A percentile compares a stretch with the other conserved stretches of the same genome.
These are phyloP conservation scores for Pythium myriotylum DNA, from an alignment of 352 stramenopile species.

Conservation along the genomic window DNA sequence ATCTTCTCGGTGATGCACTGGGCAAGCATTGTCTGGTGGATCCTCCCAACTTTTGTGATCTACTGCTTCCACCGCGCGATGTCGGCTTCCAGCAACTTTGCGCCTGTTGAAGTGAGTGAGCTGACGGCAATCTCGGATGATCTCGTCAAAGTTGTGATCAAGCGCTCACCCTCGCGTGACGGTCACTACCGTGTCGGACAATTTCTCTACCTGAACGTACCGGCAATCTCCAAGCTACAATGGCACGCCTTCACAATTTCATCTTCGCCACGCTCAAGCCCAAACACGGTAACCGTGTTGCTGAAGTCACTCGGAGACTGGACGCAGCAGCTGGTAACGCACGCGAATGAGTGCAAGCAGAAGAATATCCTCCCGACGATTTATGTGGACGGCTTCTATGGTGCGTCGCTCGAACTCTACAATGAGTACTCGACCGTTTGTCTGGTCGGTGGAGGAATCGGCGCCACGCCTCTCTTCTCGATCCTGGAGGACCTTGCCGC, in stretches of 20 bases:
- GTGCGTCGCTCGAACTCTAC: constrained; percentile 35
- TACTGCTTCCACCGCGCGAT: constrained; percentile 39
- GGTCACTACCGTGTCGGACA: constrained; percentile 37
- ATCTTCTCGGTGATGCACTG: constrained; percentile 52
- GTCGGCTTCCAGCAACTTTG: constrained; percentile 28
- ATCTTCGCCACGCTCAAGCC: constrained; percentile 34
- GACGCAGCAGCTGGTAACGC: constrained; percentile 31
- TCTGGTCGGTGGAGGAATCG: constrained; percentile 43
- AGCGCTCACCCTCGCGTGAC: constrained; percentile 18
- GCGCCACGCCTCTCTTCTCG: constrained; percentile 39
- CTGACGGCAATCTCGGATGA: constrained; percentile 24
- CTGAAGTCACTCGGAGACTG: constrained; percentile 49
- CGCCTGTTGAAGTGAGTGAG: constrained; percentile 31
- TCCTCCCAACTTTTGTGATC: constrained; percentile 39
- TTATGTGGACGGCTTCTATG: constrained; percentile 52
- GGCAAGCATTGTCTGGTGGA: constrained; percentile 33
- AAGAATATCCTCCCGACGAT: constrained; percentile 27
- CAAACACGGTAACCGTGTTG: constrained; percentile 34
- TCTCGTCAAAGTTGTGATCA: constrained; percentile 44
- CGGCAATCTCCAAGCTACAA: constrained; percentile 44
- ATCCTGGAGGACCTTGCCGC: constrained; percentile 41
- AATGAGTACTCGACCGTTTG: constrained; percentile 39
- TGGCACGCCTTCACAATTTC: constrained; percentile 56
- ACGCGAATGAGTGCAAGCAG: constrained; percentile 35
- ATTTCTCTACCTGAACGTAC: constrained; percentile 50